phyloP scores from a whole-genome alignment of 202 grass and related monocot species.

The Schoenoplectus tabernaemontani region DNA sequence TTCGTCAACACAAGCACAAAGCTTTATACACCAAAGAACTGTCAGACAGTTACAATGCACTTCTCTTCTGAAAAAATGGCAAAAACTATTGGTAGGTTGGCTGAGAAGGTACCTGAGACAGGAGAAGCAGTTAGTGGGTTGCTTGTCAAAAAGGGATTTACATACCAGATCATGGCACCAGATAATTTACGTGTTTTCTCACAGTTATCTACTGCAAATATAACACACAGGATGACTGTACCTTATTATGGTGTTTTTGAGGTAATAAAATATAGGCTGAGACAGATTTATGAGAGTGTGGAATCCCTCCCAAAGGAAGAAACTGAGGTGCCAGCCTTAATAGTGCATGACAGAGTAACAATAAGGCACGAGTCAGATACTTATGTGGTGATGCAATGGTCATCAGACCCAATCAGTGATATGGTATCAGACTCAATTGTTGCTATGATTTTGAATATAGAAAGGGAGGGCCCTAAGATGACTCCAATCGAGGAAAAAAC shows the following conservation, averaged over 20 bases:
- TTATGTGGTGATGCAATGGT: slow-evolving; percentile 70
- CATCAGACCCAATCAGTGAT: slow-evolving; percentile 81
- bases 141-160: slow-evolving; percentile 95
- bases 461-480: slow-evolving; percentile 62
- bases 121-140: slow-evolving; percentile 57
- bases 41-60: slow-evolving; percentile 79
- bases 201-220: slow-evolving; percentile 67
- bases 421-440: slow-evolving; percentile 97
- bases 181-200: slow-evolving; percentile 92
- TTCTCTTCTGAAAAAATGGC: slow-evolving; percentile 96
- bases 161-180: slow-evolving; percentile 92
- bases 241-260: slow-evolving; percentile 79
- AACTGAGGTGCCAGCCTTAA: slow-evolving; percentile 50
- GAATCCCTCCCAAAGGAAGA: slow-evolving; percentile 44
- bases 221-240: slow-evolving; percentile 65
- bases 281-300: slow-evolving; percentile 86
- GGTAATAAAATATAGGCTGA: slow-evolving; percentile 79
- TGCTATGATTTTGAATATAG: slow-evolving; percentile 73
- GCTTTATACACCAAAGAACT: slow-evolving; percentile 86
- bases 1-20: slow-evolving; percentile 76
- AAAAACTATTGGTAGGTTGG: slow-evolving; percentile 75
- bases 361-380: slow-evolving; percentile 65
- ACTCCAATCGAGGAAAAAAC: slow-evolving; percentile 54
- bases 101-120: slow-evolving; percentile 54
- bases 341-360: slow-evolving; percentile 65